Base-by-base conservation (phyloP, 345 rosid genomes). In the Noccaea caerulescens region DNA sequence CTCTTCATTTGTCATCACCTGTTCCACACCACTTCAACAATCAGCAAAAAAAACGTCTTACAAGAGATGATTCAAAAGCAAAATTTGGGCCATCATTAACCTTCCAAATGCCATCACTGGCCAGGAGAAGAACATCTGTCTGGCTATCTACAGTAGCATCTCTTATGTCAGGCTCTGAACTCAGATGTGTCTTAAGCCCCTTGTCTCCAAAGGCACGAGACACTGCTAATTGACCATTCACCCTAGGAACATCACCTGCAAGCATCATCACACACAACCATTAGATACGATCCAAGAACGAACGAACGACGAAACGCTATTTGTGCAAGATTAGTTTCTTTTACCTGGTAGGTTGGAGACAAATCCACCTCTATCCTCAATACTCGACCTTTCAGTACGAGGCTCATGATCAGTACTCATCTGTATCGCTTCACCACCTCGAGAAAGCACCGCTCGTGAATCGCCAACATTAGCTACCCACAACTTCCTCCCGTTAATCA, bases 101-200 rank as follows among this genome's bases (percentile, higher is more conserved):
- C 92, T 89, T 89, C 96, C 96, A 89, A 65, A 89, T 85, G 44
- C 96, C 96, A 78, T 89, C 96, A 63, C 92, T 87, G 0, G 96
- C 96, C 16, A 87, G 81, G 64, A 89, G 63, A 41, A 89, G 81
- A 56, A 84, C 4, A 34, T 89, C 96, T 7, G 76, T 77, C 44
- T 14, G 76, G 70, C 55, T 65, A 68, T 85, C 85, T 41, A 89
- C 69, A 68, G 0, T 51, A 5, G 39, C 64, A 11, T 80, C 76
- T 76, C 14, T 85, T 37, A 87, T 73, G 64, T 89, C 96, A 25
- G 96, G 96, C 57, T 89, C 96, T 37, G 96, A 89, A 34, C 96
- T 83, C 45, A 89, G 79, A 82, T 89, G 92, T 37, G 89, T 84
- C 69, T 89, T 89, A 50, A 89, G 92, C 45, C 89, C 88, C 80